phyloP scores from a whole-genome alignment of 2,329 filamentous ascomycete genomes.

The Neonectria sp. region DNA sequence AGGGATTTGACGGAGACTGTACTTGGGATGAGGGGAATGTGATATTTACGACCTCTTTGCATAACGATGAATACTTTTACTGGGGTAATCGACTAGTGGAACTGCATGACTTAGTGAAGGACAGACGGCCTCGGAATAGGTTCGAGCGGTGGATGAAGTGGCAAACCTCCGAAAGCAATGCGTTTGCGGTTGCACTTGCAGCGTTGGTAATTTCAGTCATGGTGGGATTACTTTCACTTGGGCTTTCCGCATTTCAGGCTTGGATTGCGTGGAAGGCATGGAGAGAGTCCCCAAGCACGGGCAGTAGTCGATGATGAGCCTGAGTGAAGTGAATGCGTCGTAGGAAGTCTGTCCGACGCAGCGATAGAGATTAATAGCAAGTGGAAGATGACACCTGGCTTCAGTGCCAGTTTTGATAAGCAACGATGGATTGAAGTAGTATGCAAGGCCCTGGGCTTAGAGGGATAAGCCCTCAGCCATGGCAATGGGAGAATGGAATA shows the following conservation, averaged over 20 bases:
- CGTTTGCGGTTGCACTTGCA: slow-evolving; percentile 27
- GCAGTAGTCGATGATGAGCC: neutral
- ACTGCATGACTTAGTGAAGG: slow-evolving; percentile 19
- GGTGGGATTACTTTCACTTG: slow-evolving; percentile 22
- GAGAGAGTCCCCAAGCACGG: neutral
- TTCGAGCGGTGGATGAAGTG: slow-evolving; percentile 31
- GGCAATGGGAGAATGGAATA: no score
- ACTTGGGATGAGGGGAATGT: neutral
- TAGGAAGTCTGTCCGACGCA: no score
- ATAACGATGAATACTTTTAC: slow-evolving; percentile 24
- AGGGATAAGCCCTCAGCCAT: no score
- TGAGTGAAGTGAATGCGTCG: neutral
- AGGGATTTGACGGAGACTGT: slow-evolving; percentile 14
- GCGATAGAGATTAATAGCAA: no score
- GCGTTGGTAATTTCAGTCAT: slow-evolving; percentile 28
- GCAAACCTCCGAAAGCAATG: slow-evolving; percentile 31
- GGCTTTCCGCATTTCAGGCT: slow-evolving; percentile 22
- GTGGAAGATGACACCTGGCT: no score
- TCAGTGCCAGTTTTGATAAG: no score
- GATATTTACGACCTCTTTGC: neutral
- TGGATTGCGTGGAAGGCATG: slow-evolving; percentile 32
- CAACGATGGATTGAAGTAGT: no score
- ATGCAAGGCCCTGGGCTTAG: no score
- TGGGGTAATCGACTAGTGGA: slow-evolving; percentile 27
- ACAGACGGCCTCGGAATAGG: slow-evolving; percentile 20